These are phyloP conservation scores for Candida coleopterorum DNA, from an alignment of 805 yeast species.

Conservation along the genomic window DNA sequence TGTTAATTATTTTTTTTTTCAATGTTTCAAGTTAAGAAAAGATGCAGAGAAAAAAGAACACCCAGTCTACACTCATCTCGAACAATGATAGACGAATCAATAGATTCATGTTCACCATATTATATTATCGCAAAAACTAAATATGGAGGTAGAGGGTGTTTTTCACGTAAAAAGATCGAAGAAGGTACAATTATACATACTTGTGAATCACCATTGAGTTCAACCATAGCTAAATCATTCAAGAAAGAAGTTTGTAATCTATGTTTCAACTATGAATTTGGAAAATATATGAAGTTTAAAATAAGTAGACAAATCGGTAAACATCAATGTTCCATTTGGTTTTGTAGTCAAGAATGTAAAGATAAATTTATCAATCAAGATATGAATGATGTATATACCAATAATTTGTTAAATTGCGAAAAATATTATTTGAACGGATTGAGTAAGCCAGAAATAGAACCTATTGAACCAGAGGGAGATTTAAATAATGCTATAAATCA, in stretches of 20 bases:
- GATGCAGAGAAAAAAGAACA: not conserved
- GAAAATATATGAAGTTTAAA: slow-evolving; percentile 42
- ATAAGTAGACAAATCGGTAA: slow-evolving; percentile 16
- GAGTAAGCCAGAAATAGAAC: slow-evolving; percentile 21
- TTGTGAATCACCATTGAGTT: slow-evolving; percentile 42
- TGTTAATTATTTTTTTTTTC: too few relatives aligned
- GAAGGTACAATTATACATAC: slow-evolving; percentile 36
- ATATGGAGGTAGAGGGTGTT: slow-evolving; percentile 61
- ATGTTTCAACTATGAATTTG: slow-evolving; percentile 48
- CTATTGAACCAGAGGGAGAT: slow-evolving; percentile 14
- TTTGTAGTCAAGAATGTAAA: slow-evolving; percentile 43
- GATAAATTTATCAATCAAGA: slow-evolving; percentile 33
- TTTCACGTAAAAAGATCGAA: slow-evolving; percentile 38
- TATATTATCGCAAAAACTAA: slow-evolving; percentile 36
- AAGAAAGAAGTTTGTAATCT: slow-evolving; percentile 58
- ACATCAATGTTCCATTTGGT: slow-evolving; percentile 30
- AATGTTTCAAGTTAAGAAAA: too few relatives aligned
- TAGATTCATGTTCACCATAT: slow-evolving; percentile 16
- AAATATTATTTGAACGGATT: slow-evolving; percentile 18
- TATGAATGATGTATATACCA: slow-evolving; percentile 27
- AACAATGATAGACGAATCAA: not conserved
- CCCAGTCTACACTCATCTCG: too few relatives aligned
- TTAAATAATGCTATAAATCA: slow-evolving; percentile 12
- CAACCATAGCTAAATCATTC: slow-evolving; percentile 47
- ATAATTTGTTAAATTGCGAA: slow-evolving; percentile 34